A percentile compares a stretch with the other conserved stretches of the same genome.
Conservation (phyloP, 148 eudicot species). For the Camellia granthamiana region DNA sequence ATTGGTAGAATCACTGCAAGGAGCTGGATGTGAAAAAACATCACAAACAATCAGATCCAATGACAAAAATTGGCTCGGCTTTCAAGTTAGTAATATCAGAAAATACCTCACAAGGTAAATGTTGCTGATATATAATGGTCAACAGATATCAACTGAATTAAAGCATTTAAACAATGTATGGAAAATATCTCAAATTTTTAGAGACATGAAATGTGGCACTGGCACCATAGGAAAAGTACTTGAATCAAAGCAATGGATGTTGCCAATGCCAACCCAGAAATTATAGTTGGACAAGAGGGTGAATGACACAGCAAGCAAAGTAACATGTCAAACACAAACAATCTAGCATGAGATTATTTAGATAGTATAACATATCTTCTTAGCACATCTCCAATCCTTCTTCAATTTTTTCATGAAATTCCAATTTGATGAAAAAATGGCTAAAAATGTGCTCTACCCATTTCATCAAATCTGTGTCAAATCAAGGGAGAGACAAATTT, state of each 20-base stretch:
- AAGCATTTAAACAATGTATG: neutral
- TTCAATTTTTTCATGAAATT: too few relatives aligned
- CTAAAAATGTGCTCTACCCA: too few relatives aligned
- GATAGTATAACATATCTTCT: neutral
- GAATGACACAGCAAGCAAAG: neutral
- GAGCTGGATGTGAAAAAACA: constrained; percentile 44
- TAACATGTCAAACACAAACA: neutral
- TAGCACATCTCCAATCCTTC: too few relatives aligned
- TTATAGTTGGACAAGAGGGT: neutral
- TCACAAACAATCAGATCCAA: constrained; percentile 14
- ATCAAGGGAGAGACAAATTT: too few relatives aligned
- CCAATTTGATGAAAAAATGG: too few relatives aligned
- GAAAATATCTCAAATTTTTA: neutral
- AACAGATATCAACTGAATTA: constrained; percentile 2
- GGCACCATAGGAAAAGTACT: neutral
- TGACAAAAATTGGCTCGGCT: neutral
- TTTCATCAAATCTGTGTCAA: too few relatives aligned
- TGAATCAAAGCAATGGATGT: neutral
- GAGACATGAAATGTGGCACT: neutral
- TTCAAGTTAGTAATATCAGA: neutral
- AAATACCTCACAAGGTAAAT: neutral
- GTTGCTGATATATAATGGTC: neutral
- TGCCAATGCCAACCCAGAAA: neutral
- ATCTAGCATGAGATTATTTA: neutral
- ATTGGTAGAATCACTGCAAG: constrained; percentile 70